phyloP scores from a whole-genome alignment of 257 asterid species.

The Avicennia marina region DNA sequence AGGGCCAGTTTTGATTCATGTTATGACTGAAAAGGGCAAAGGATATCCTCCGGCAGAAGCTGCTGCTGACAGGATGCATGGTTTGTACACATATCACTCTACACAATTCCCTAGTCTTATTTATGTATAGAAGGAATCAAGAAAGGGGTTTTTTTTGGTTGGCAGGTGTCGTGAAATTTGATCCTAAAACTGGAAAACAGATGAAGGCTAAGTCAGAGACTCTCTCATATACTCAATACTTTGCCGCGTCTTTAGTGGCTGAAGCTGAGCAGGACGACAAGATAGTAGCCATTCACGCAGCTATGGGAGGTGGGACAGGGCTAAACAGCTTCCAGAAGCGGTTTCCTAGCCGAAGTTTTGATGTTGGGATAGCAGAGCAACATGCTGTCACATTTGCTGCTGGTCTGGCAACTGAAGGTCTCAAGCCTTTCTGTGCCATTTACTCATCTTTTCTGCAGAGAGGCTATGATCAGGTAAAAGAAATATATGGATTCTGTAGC shows the following conservation, averaged over 20 bases:
- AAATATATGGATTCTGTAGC: too few relatives aligned
- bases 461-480: slow-evolving; percentile 57
- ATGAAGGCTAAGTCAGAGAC: slow-evolving; percentile 29
- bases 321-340: slow-evolving; percentile 51
- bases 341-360: slow-evolving; percentile 52
- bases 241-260: slow-evolving; percentile 47
- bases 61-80: slow-evolving; percentile 64
- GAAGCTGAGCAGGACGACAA: slow-evolving; percentile 56
- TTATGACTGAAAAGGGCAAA: slow-evolving; percentile 56
- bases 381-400: slow-evolving; percentile 78
- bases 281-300: slow-evolving; percentile 69
- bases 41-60: slow-evolving; percentile 68
- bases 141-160: too few relatives aligned
- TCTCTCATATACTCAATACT: slow-evolving; percentile 50
- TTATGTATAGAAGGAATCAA: not conserved
- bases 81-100: slow-evolving; percentile 12
- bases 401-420: slow-evolving; percentile 61
- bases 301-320: slow-evolving; percentile 82
- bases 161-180: slow-evolving; percentile 62
- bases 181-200: slow-evolving; percentile 51
- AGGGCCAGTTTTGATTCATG: slow-evolving; percentile 56
- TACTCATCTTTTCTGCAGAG: slow-evolving; percentile 70
- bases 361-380: slow-evolving; percentile 69
- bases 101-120: not conserved
- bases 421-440: slow-evolving; percentile 65